phyloP scores from a whole-genome alignment of 148 eudicot species.

The Camellia sinensis region DNA sequence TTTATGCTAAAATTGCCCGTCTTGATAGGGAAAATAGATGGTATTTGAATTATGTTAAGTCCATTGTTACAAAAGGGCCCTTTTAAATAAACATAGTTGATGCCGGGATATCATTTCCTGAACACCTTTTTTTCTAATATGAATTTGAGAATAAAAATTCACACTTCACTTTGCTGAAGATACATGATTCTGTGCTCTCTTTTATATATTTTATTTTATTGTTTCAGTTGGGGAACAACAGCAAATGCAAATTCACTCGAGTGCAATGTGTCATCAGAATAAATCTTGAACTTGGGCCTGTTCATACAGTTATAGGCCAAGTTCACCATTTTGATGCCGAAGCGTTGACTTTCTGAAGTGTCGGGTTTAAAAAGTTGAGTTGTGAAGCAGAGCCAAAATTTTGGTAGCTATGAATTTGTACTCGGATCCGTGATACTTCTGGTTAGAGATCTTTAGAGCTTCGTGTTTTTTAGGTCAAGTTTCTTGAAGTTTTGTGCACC shows the following conservation, averaged over 20 bases:
- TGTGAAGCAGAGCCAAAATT: not conserved
- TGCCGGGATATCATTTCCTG: not conserved
- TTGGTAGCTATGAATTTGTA: not conserved
- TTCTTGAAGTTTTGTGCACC: too few relatives aligned
- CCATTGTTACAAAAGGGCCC: not conserved
- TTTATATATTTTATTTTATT: not conserved
- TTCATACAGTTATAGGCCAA: not conserved
- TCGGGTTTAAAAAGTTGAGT: not conserved
- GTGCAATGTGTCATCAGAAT: not conserved
- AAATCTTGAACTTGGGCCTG: not conserved
- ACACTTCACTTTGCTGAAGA: not conserved
- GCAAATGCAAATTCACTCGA: not conserved
- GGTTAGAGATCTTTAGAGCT: too few relatives aligned
- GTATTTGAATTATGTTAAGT: not conserved
- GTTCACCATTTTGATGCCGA: not conserved
- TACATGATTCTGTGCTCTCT: not conserved
- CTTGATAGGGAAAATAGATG: not conserved
- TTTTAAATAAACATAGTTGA: not conserved
- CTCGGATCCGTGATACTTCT: not conserved
- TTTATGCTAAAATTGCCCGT: not conserved
- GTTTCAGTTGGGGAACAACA: not conserved
- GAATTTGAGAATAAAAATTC: not conserved
- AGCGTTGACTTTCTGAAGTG: not conserved
- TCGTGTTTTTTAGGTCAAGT: too few relatives aligned
- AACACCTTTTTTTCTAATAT: not conserved